phyloP scores from a whole-genome alignment of 768 basidiomycete genomes.

The Sporobolomyces phaffii region DNA sequence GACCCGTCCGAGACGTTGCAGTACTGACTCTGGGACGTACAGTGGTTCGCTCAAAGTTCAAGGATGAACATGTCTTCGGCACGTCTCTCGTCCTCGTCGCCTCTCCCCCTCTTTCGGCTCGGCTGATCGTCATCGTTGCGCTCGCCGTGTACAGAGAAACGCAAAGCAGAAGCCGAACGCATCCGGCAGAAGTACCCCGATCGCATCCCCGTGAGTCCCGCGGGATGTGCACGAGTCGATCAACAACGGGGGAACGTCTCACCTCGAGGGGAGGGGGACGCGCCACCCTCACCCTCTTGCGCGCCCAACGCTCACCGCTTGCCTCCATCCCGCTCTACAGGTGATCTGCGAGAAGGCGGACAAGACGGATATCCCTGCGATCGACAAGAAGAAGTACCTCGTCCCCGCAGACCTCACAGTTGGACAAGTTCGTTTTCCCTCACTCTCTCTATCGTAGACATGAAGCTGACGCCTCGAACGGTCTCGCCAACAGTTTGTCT shows the following conservation, averaged over 20 bases:
- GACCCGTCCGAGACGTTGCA: background rate
- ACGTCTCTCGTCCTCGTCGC: slow-evolving; percentile 46
- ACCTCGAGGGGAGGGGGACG: background rate
- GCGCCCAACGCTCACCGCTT: background rate
- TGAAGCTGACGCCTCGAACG: background rate
- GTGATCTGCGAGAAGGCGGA: slow-evolving; percentile 99
- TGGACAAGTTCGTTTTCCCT: slow-evolving; percentile 21
- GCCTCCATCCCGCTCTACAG: slow-evolving; percentile 48
- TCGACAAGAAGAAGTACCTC: slow-evolving; percentile 99
- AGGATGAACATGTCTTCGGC: slow-evolving; percentile 99
- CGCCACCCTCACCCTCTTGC: background rate
- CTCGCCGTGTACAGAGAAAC: slow-evolving; percentile 65
- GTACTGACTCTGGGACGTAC: background rate
- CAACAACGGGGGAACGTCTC: background rate
- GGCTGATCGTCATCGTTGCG: background rate
- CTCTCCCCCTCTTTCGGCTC: slow-evolving; percentile 4
- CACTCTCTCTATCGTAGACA: background rate
- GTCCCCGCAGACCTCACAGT: slow-evolving; percentile 68
- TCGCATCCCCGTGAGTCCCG: slow-evolving; percentile 78
- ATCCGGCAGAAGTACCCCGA: slow-evolving; percentile 98
- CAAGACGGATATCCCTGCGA: slow-evolving; percentile 94
- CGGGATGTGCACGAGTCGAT: slow-evolving; percentile 30
- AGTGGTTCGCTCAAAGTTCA: slow-evolving; percentile 66
- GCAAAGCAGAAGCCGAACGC: slow-evolving; percentile 97
- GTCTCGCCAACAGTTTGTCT: slow-evolving; percentile 76